Base-by-base conservation (phyloP, 2,329 filamentous ascomycete genomes). In the Plectosphaerella sp. region DNA sequence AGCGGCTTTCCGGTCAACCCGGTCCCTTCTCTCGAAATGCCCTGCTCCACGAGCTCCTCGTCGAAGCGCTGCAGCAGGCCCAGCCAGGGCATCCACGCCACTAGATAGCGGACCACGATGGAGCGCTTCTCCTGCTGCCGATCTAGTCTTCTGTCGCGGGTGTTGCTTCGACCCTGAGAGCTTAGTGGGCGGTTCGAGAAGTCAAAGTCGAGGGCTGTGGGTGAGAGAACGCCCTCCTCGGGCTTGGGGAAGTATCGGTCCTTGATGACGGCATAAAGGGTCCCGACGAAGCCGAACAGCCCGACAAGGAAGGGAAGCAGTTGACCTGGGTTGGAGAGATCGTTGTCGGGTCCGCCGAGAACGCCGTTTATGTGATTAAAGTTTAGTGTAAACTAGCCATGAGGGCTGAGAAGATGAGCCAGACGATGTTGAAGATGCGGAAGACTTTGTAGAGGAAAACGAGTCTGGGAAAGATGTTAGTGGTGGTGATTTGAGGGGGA, bases 321-420 rank as follows among this genome's bases (percentile, higher is more conserved):
- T 48, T 61, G 59, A 14, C 55, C 56, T 18, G 60, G 59, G 10
- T 53, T 54, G 24, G 58, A 55, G 2, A 62, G 53, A 6, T 51
- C 47, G 28, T 56, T 56, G 16, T 56, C 25, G 2, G 36, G 45
- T 11, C 57, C 58, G 28, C 60, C 59, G 6, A 62, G 58, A 9
- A 62, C 60, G 18, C 50, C 50, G 18, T 48, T 36, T 7, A 64
- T 48, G 52, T 62, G 54, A 52, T 64, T 64, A 51, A 57, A 60
- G 54, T 63, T 63, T 41, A 64, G 57, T 2, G 62, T 62, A 45
- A 55, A 54, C 41, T 64, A 61, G 51, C 56, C 22, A 57, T 60
- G n/a, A 59, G 20, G 42, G 56, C 52, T 1, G 59, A 63, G 54
- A 59, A 64, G 51, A 63, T 22, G 24, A 64, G 57, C 61, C 60